phyloP scores from a whole-genome alignment of 805 yeast species.

The Cyberlindnera veronae region DNA sequence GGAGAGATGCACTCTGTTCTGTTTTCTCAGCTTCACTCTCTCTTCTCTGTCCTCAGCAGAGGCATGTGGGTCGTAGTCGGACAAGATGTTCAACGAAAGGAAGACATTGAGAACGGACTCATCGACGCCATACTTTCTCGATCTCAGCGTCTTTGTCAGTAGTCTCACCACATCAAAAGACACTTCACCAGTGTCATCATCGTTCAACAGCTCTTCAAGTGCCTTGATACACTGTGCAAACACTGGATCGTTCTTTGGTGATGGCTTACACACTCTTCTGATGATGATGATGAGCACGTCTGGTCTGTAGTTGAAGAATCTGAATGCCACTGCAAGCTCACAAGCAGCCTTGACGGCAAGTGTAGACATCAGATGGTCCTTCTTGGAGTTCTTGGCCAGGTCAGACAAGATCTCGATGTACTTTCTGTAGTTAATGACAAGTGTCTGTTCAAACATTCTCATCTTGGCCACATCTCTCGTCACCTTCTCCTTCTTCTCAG shows the following conservation, averaged over 20 bases:
- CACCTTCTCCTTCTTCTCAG: constrained; percentile 78
- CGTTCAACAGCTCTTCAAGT: constrained; percentile 65
- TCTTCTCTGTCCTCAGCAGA: constrained; percentile 42
- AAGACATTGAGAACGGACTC: constrained; percentile 76
- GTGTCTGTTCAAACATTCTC: constrained; percentile 76
- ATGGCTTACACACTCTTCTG: constrained; percentile 65
- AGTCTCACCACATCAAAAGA: constrained; percentile 70
- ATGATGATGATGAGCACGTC: constrained; percentile 67
- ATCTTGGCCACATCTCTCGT: constrained; percentile 75
- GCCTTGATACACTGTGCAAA: constrained; percentile 61
- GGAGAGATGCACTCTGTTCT: constrained; percentile 87
- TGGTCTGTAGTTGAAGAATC: constrained; percentile 78
- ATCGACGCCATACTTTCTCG: constrained; percentile 75
- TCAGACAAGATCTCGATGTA: constrained; percentile 57
- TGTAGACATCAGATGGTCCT: constrained; percentile 41
- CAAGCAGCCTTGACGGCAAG: constrained; percentile 75
- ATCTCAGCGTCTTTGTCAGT: constrained; percentile 64
- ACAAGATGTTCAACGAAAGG: constrained; percentile 60
- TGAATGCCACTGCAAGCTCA: constrained; percentile 62
- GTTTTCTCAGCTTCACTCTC: constrained; percentile 61
- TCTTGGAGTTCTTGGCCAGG: constrained; percentile 37
- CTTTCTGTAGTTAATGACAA: constrained; percentile 63
- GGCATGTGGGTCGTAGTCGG: constrained; percentile 69
- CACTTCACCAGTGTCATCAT: constrained; percentile 80
- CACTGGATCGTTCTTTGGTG: constrained; percentile 37